A percentile compares a stretch with the other conserved stretches of the same genome.
phyloP scores from a whole-genome alignment of 176 grass and related monocot species.

The Triticum urartu region DNA sequence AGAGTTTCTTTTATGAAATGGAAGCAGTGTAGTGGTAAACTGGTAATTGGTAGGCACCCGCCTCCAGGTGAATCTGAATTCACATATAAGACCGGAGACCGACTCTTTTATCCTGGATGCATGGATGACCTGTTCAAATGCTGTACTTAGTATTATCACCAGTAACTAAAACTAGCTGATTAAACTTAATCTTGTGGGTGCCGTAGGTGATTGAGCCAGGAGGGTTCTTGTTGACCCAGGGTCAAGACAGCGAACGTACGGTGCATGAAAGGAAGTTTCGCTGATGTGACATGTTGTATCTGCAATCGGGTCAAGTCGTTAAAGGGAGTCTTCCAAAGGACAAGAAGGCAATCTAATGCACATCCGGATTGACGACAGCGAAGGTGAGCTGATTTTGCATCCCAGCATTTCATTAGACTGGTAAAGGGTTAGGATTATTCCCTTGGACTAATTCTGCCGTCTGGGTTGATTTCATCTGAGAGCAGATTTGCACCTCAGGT shows the following conservation, averaged over 20 bases:
- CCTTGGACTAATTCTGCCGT: not conserved
- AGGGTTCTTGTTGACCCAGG: not conserved
- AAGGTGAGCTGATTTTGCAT: not conserved
- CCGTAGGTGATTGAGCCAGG: not conserved
- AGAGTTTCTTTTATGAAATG: not conserved
- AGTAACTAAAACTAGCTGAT: not conserved
- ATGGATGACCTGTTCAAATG: not conserved
- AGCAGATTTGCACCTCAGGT: not conserved
- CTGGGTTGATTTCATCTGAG: not conserved
- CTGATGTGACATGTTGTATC: not conserved
- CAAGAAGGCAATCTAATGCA: not conserved
- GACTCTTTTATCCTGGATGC: not conserved
- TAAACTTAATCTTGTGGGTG: not conserved
- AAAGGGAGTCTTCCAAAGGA: not conserved
- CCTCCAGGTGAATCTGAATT: not conserved
- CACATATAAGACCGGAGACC: not conserved
- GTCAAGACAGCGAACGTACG: not conserved
- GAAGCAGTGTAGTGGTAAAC: not conserved
- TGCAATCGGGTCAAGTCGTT: not conserved
- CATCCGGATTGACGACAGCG: not conserved
- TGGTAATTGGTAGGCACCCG: not conserved
- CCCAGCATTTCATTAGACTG: not conserved
- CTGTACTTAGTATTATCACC: not conserved
- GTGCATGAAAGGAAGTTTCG: not conserved
- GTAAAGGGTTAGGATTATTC: not conserved